phyloP scores from a whole-genome alignment of 257 asterid genomes.

The Gynochthodes officinalis region DNA sequence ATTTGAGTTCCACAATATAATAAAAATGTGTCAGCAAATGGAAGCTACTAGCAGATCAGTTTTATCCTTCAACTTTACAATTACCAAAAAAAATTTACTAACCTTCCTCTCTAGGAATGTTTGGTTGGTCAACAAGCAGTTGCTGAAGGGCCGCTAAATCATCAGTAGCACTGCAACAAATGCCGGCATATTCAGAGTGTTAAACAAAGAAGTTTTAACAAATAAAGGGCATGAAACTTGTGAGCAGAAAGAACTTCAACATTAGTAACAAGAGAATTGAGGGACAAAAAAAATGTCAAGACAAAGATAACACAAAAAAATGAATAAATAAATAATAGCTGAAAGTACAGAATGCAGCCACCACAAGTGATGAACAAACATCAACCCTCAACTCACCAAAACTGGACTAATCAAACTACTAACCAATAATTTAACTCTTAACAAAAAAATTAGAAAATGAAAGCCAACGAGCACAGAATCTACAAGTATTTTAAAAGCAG shows the following conservation, averaged over 20 bases:
- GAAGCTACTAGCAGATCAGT: background rate
- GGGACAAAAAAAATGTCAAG: background rate
- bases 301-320: background rate
- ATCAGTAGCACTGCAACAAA: constrained; percentile 47
- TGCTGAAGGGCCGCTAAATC: constrained; percentile 59
- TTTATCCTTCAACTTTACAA: background rate
- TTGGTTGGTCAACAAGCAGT: constrained; percentile 79
- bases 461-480: background rate
- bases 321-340: background rate
- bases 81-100: background rate
- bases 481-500: background rate
- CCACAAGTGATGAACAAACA: background rate
- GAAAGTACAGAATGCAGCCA: background rate
- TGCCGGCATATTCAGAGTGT: background rate
- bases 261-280: background rate
- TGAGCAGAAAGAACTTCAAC: background rate
- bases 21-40: background rate
- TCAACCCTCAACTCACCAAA: background rate
- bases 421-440: too few relatives aligned
- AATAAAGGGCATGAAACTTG: background rate
- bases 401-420: background rate
- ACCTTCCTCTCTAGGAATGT: constrained; percentile 80
- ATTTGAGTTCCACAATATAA: background rate
- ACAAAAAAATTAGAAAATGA: too few relatives aligned
- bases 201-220: background rate